Evolutionary conservation across 495 filamentous ascomycete species (phyloP).

Genomic region (Viridothelium virens): DNA sequence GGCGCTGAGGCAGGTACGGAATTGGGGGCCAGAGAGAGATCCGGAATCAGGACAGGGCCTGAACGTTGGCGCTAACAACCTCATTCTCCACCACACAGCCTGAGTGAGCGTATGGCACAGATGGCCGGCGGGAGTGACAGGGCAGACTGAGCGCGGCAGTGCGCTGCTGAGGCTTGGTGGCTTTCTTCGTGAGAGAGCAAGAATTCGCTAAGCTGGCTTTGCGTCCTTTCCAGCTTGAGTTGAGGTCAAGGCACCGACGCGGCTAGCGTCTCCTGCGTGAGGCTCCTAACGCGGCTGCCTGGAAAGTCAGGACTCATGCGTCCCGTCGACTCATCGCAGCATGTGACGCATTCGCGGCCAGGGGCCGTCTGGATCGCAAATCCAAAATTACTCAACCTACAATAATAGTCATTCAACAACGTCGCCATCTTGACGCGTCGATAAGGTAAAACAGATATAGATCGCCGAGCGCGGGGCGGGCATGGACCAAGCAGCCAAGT

Average conservation of each 20-base stretch:
- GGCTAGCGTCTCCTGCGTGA: background rate
- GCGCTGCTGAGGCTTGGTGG: background rate
- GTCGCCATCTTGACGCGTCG: background rate
- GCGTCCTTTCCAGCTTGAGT: background rate
- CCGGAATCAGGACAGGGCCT: background rate
- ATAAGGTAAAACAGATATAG: background rate
- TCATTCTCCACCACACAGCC: constrained; percentile 3
- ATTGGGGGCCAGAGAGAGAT: background rate
- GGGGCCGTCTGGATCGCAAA: too few relatives aligned
- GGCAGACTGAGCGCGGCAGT: background rate
- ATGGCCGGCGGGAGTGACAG: background rate
- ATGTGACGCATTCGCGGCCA: background rate
- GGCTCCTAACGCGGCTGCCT: background rate
- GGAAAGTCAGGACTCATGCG: background rate
- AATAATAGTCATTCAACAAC: background rate
- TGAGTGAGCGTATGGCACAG: background rate
- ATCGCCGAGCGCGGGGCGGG: background rate
- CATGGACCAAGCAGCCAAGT: too few relatives aligned
- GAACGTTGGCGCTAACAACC: background rate
- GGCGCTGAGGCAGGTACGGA: background rate
- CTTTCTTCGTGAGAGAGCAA: too few relatives aligned
- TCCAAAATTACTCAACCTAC: too few relatives aligned
- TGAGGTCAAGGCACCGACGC: background rate
- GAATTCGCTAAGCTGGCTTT: too few relatives aligned
- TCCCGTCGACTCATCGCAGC: too few relatives aligned